phyloP scores from a whole-genome alignment of 305 asterid species.

The Andrographis paniculata region DNA sequence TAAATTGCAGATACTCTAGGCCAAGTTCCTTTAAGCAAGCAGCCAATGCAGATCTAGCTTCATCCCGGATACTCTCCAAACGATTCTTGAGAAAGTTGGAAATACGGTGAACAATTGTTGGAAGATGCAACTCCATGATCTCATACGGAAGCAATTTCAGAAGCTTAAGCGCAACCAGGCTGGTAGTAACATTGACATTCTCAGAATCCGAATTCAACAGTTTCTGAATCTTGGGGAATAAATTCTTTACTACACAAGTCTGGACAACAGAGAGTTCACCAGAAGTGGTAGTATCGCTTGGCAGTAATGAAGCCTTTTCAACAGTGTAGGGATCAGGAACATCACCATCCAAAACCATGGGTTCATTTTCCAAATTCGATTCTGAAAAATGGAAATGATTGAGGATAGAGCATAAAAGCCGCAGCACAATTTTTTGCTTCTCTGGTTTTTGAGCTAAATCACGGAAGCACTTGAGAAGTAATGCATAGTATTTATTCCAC shows the following conservation, averaged over 20 bases:
- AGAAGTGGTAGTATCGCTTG: constrained; percentile 20
- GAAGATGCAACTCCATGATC: constrained; percentile 73
- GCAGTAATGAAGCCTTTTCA: constrained; percentile 23
- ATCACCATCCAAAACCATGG: constrained; percentile 30
- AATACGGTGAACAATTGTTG: constrained; percentile 80
- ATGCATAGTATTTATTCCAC: constrained; percentile 63
- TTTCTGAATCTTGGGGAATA: constrained; percentile 80
- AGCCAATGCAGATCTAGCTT: constrained; percentile 85
- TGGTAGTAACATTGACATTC: constrained; percentile 57
- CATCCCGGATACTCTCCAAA: constrained; percentile 82
- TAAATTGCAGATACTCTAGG: constrained; percentile 74
- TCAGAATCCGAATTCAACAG: constrained; percentile 60
- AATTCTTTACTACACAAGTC: constrained; percentile 39
- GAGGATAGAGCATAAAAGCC: constrained; percentile 68
- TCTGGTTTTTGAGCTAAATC: constrained; percentile 61
- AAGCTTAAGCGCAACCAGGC: constrained; percentile 81
- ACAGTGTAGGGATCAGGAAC: constrained; percentile 32
- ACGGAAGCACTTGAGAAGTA: constrained; percentile 68
- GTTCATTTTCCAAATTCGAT: constrained; percentile 29
- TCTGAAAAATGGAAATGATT: constrained; percentile 67
- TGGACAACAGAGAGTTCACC: constrained; percentile 36
- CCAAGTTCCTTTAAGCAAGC: constrained; percentile 89
- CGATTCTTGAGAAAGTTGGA: constrained; percentile 78
- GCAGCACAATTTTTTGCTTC: constrained; percentile 60
- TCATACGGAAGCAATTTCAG: constrained; percentile 82